Base-by-base conservation (phyloP, 2,329 filamentous ascomycete genomes). In the Botryotinia convoluta region DNA sequence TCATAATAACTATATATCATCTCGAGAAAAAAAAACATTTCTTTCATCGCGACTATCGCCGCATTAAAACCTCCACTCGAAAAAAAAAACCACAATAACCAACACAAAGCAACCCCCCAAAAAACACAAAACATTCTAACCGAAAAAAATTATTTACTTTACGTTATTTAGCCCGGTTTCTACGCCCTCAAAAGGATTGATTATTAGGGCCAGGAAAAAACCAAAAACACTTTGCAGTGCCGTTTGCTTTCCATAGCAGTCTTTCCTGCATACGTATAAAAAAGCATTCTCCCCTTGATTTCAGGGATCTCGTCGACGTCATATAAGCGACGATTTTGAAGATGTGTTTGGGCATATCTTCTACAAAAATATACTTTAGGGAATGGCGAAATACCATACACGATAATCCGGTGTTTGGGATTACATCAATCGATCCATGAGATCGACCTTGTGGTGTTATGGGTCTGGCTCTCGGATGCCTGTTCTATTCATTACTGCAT, bases 271-370 rank as follows among this genome's bases (percentile, higher is more conserved):
- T 54, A 14, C 2, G 1, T 20, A 8, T 4, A 14, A 20, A 1
- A 12, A 14, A 18, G 22, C 2, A 22, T 16, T 6, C 10, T n/a
- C 2, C 12, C 10, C 26, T 51, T 14, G 22, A 51, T 51, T n/a
- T 2, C 1, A 12, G 10, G 10, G 22, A 1, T 3, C 26, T 14
- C 2, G 4, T 4, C 48, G 4, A 14, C 4, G 5, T 6, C 22
- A 26, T 51, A 51, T 51, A 10, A n/a, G 22, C 48, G 22, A 7
- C 26, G 48, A n/a, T 26, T 10, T 3, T 51, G 22, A 51, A 6
- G 45, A 12, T 51, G 0, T n/a, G 0, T 14, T 51, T 51, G 22
- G 48, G 48, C 48, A 51, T 14, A n/a, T 12, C 10, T 4, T n/a
- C 48, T 14, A 51, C 10, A n/a, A 2, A 12, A 14, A 6, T 2